A percentile compares a stretch with the other conserved stretches of the same genome.
Conservation (phyloP, 2,329 filamentous ascomycete genomes). For the Albophoma yamanashiensis region DNA sequence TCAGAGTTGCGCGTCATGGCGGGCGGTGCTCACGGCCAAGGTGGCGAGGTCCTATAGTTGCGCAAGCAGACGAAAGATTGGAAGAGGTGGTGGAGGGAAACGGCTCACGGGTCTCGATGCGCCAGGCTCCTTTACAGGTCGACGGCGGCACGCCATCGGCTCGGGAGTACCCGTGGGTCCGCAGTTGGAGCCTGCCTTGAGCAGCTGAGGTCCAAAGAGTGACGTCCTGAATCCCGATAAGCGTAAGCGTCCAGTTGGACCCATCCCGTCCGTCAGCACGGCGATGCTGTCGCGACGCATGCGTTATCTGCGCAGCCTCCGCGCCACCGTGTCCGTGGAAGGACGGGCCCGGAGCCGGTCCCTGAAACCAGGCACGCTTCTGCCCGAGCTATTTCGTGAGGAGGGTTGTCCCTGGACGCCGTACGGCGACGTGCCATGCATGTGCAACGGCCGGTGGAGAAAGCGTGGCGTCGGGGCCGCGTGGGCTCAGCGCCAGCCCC, state of each 20-base stretch:
- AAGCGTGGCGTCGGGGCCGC: not conserved
- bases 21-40: not conserved
- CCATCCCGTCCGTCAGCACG: not conserved
- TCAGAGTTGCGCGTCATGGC: not conserved
- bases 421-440: too few species aligned
- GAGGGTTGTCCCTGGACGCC: too few species aligned
- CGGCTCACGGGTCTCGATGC: not conserved
- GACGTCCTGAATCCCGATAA: not conserved
- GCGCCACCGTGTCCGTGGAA: not conserved
- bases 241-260: too few species aligned
- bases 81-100: not conserved
- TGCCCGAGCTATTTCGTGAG: too few species aligned
- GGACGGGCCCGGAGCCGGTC: not conserved
- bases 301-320: not conserved
- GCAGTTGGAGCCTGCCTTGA: too few species aligned
- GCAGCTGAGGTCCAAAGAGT: not conserved
- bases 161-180: not conserved
- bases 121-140: not conserved
- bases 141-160: not conserved
- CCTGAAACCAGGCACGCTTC: too few species aligned
- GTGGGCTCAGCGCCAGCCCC: not conserved
- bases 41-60: not conserved
- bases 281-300: not conserved
- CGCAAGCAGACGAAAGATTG: not conserved
- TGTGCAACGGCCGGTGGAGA: not conserved